These are phyloP conservation scores for Deakozyma indianensis DNA, from an alignment of 805 yeast genomes.

Conservation along the genomic window DNA sequence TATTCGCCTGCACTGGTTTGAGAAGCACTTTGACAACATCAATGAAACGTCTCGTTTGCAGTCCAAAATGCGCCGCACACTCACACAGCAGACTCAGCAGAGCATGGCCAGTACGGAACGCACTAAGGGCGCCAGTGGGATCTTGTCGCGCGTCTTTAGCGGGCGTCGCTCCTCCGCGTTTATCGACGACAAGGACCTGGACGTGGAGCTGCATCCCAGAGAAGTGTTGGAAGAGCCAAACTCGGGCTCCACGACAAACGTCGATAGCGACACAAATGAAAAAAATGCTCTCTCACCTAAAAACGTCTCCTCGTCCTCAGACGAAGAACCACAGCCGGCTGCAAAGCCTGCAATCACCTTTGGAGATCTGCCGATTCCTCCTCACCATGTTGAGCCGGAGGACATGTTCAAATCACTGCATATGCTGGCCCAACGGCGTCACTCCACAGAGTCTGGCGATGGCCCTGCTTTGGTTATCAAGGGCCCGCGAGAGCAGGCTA, in stretches of 20 bases:
- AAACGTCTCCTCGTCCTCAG: background rate
- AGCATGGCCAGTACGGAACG: background rate
- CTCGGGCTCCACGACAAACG: slow-evolving; percentile 2
- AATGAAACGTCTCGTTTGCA: slow-evolving; percentile 63
- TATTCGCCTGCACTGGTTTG: slow-evolving; percentile 78
- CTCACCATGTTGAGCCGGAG: slow-evolving; percentile 44
- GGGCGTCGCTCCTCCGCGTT: background rate
- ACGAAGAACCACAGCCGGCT: slow-evolving; percentile 5
- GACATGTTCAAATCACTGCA: slow-evolving; percentile 78
- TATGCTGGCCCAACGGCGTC: slow-evolving; percentile 39
- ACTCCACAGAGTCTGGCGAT: slow-evolving; percentile 30
- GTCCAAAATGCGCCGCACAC: slow-evolving; percentile 68
- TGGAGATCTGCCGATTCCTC: slow-evolving; percentile 41
- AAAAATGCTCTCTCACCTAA: background rate
- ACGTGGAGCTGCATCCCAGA: background rate
- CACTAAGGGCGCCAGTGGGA: no score
- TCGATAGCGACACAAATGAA: background rate
- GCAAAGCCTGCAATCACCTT: slow-evolving; percentile 31
- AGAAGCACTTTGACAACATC: slow-evolving; percentile 72
- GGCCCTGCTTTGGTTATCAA: slow-evolving; percentile 70
- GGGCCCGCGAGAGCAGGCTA: slow-evolving; percentile 47
- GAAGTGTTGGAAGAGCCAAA: slow-evolving; percentile 1
- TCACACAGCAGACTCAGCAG: slow-evolving; percentile 26
- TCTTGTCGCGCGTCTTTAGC: background rate
- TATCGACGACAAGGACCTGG: background rate